phyloP scores from a whole-genome alignment of 2,329 filamentous ascomycete species.

The Trichoderma brevicompactum region DNA sequence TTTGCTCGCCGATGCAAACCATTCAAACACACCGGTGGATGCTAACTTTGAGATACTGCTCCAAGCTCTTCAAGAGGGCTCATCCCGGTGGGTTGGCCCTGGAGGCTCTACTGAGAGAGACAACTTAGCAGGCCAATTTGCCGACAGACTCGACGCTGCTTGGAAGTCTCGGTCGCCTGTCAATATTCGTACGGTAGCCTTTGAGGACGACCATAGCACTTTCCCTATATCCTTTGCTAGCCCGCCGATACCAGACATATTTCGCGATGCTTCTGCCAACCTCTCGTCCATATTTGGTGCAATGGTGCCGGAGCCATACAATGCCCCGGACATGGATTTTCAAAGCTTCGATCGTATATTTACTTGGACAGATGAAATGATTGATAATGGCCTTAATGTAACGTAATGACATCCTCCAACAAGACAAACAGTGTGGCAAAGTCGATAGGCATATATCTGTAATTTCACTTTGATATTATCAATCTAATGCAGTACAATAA shows the following conservation, averaged over 20 bases:
- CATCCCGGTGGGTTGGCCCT: constrained; percentile 15
- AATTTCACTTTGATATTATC: background rate
- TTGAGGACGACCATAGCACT: constrained; percentile 22
- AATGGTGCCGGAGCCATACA: constrained; percentile 13
- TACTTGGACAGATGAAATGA: constrained; percentile 30
- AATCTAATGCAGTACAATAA: background rate
- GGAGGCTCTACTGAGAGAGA: constrained; percentile 1
- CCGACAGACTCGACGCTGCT: constrained; percentile 22
- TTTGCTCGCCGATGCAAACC: constrained; percentile 28
- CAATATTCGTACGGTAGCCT: constrained; percentile 27
- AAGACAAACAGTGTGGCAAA: background rate
- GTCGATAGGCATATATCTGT: background rate
- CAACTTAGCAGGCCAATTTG: constrained; percentile 29
- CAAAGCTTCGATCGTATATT: constrained; percentile 29
- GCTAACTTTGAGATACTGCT: constrained; percentile 25
- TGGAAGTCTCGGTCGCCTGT: constrained; percentile 27
- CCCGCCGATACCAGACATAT: constrained; percentile 28
- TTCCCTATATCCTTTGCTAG: constrained; percentile 26
- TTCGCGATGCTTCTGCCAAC: constrained; percentile 17
- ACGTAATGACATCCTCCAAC: background rate
- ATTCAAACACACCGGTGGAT: constrained; percentile 20
- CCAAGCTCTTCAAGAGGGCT: constrained; percentile 20
- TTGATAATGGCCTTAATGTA: constrained; percentile 4
- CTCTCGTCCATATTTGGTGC: constrained; percentile 19
- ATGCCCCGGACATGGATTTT: constrained; percentile 4